A percentile compares a stretch with the other conserved stretches of the same genome.
Evolutionary conservation across 2,329 filamentous ascomycete species (phyloP).

Genomic region (Coniochaeta ligniaria): DNA sequence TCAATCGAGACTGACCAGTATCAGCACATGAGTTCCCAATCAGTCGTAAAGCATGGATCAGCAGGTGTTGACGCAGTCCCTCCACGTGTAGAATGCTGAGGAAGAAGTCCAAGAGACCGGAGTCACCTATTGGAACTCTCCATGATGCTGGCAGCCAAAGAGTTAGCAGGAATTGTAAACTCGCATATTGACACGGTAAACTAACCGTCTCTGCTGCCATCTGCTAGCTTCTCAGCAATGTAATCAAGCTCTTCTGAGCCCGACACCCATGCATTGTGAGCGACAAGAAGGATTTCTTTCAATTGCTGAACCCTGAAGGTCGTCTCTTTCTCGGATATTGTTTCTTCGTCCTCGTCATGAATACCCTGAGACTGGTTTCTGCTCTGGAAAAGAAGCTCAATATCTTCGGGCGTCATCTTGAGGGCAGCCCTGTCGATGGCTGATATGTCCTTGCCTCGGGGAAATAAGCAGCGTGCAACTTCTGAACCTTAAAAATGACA

Average conservation of each 20-base stretch:
- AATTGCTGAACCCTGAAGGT: conserved; percentile 18
- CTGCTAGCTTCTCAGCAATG: conserved; percentile 44
- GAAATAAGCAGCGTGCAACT: background rate
- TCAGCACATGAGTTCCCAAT: conserved; percentile 59
- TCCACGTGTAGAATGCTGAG: conserved; percentile 35
- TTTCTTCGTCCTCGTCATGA: conserved; percentile 16
- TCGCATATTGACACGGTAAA: conserved; percentile 4
- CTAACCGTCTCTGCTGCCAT: conserved; percentile 50
- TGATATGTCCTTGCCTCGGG: background rate
- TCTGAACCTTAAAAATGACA: background rate
- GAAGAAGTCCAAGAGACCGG: conserved; percentile 51
- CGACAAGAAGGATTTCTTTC: conserved; percentile 27
- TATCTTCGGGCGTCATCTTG: conserved; percentile 27
- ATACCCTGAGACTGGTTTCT: conserved; percentile 20
- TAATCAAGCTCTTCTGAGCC: conserved; percentile 33
- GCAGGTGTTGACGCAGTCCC: conserved; percentile 32
- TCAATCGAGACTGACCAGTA: conserved; percentile 26
- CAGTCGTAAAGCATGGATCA: conserved; percentile 47
- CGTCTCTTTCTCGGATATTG: conserved; percentile 11
- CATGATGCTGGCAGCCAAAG: conserved; percentile 37
- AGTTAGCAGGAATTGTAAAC: background rate
- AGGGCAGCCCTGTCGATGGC: background rate
- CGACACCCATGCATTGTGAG: conserved; percentile 32
- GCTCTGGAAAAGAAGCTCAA: conserved; percentile 26
- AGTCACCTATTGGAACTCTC: conserved; percentile 49